Conservation (phyloP, 1,139 yeast genomes). For the Trichomonascaceae sp. region DNA sequence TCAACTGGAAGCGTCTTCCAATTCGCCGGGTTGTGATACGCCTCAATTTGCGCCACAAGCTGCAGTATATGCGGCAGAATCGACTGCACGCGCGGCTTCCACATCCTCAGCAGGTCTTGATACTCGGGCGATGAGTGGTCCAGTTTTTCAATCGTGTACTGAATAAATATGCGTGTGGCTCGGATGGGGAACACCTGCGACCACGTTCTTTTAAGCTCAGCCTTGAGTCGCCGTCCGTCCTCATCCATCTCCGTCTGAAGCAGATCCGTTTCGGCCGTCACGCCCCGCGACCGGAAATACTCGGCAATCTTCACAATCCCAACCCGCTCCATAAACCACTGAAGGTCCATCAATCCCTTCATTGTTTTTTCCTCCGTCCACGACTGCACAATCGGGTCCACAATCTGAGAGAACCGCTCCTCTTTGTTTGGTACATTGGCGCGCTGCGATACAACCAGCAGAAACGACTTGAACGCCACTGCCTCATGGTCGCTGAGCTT, state of each 20-base stretch:
- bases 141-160: conserved; percentile 85
- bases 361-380: conserved; percentile 92
- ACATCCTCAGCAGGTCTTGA: conserved; percentile 53
- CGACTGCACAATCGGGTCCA: conserved; percentile 81
- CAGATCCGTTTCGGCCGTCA: conserved; percentile 62
- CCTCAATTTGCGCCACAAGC: conserved; percentile 77
- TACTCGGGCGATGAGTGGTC: conserved; percentile 69
- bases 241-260: conserved; percentile 80
- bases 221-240: conserved; percentile 65
- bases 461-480: conserved; percentile 84
- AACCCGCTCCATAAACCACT: conserved; percentile 96
- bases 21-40: conserved; percentile 85
- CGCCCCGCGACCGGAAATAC: conserved; percentile 73
- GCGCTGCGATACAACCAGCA: conserved; percentile 82
- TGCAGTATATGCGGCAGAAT: conserved; percentile 84
- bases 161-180: conserved; percentile 89
- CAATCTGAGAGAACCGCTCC: conserved; percentile 70
- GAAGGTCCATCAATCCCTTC: conserved; percentile 76
- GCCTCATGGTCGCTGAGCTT: conserved; percentile 83
- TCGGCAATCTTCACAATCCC: conserved; percentile 91
- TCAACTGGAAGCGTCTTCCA: conserved; percentile 82
- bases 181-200: conserved; percentile 88
- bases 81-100: conserved; percentile 92
- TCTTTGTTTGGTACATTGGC: conserved; percentile 59
- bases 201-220: conserved; percentile 80